Evolutionary conservation across 179 eudicot genomes (phyloP).

Genomic region (Nepenthes alata): DNA sequence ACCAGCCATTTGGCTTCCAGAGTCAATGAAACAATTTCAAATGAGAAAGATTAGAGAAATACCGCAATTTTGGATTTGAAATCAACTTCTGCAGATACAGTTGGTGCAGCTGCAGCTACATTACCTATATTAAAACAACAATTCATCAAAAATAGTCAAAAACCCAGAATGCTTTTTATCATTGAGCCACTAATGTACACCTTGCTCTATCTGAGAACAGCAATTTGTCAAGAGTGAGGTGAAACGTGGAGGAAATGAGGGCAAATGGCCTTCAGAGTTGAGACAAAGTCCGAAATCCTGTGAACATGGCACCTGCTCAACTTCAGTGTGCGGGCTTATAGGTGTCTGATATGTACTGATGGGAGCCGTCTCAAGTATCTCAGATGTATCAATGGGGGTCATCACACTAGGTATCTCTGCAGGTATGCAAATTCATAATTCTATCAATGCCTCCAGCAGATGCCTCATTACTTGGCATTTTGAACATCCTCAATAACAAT

Average conservation of each 20-base stretch:
- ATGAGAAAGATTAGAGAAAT: slow-evolving; percentile 9
- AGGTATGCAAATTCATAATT: slow-evolving; percentile 26
- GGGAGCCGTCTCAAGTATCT: slow-evolving; percentile 3
- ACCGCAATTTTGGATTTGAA: slow-evolving; percentile 52
- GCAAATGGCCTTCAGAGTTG: slow-evolving; percentile 23
- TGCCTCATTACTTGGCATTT: neutral
- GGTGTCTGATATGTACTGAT: slow-evolving; percentile 11
- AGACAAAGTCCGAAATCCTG: slow-evolving; percentile 7
- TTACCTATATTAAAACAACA: slow-evolving; percentile 9
- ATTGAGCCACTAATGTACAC: slow-evolving; percentile 17
- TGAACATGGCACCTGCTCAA: slow-evolving; percentile 17
- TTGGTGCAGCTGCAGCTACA: slow-evolving; percentile 12
- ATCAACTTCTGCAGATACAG: slow-evolving; percentile 16
- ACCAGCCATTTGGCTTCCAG: slow-evolving; percentile 3
- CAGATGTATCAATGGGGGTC: slow-evolving; percentile 17
- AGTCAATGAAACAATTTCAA: neutral
- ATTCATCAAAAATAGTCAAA: slow-evolving; percentile 3
- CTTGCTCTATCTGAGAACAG: slow-evolving; percentile 30
- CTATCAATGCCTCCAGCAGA: neutral
- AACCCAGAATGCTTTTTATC: neutral
- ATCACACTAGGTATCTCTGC: slow-evolving; percentile 21
- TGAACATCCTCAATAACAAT: neutral
- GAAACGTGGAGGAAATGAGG: slow-evolving; percentile 63
- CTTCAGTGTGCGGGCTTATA: slow-evolving; percentile 18
- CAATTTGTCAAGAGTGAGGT: slow-evolving; percentile 51